phyloP scores from a whole-genome alignment of 345 rosid species.

The Anacardium occidentale region DNA sequence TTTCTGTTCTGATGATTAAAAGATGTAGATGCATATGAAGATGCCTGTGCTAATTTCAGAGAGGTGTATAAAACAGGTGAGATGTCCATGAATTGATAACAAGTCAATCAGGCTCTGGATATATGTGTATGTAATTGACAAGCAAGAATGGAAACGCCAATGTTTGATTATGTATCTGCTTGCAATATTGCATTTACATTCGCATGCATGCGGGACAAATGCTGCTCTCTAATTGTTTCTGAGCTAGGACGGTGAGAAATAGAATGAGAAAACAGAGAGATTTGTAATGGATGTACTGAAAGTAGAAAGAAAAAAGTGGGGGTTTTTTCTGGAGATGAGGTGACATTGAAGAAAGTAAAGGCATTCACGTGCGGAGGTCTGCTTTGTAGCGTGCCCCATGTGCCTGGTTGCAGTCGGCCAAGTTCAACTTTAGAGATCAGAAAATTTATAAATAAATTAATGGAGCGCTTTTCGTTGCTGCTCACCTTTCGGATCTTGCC shows the following conservation, averaged over 20 bases:
- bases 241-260: too few species aligned
- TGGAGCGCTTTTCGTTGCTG: conserved; percentile 39
- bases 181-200: too few species aligned
- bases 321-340: background rate
- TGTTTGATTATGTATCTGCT: too few species aligned
- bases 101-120: too few species aligned
- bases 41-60: conserved; percentile 6
- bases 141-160: too few species aligned
- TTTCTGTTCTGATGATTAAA: background rate
- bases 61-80: background rate
- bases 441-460: conserved; percentile 10
- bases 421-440: conserved; percentile 20
- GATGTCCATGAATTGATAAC: too few species aligned
- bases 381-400: conserved; percentile 42
- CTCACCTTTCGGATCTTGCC: conserved; percentile 85
- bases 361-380: conserved; percentile 42
- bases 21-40: background rate
- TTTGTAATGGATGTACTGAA: too few species aligned
- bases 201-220: too few species aligned
- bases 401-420: conserved; percentile 34
- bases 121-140: too few species aligned
- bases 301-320: background rate
- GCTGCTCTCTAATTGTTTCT: too few species aligned
- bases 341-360: conserved; percentile 13
- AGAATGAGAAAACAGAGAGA: too few species aligned